Conservation (phyloP, 2,329 filamentous ascomycete genomes). For the Paraphoma sp. region DNA sequence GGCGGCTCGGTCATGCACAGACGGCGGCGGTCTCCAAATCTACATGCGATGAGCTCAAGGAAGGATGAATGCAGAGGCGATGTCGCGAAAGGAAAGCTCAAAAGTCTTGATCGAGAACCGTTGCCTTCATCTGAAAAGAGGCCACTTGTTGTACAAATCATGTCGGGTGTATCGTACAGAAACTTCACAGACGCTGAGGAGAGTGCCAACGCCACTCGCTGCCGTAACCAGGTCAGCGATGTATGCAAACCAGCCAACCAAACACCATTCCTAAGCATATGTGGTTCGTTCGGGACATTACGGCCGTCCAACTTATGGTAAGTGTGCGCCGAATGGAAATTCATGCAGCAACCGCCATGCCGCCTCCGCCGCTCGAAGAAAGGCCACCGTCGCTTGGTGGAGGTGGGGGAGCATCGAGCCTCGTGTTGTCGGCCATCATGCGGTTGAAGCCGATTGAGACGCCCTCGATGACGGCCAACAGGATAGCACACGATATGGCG, state of each 20-base stretch:
- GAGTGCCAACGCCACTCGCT: conserved; percentile 45
- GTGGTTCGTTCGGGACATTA: conserved; percentile 21
- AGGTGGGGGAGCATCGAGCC: conserved; percentile 68
- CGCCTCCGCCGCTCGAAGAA: conserved; percentile 22
- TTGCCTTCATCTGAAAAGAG: background rate
- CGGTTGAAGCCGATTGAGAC: conserved; percentile 95
- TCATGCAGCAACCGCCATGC: conserved; percentile 35
- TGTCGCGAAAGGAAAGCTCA: background rate
- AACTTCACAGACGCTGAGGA: conserved; percentile 45
- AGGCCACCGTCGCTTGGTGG: conserved; percentile 45
- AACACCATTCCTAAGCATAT: conserved; percentile 21
- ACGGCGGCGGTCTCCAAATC: background rate
- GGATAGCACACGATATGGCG: conserved; percentile 92
- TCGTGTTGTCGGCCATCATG: conserved; percentile 90
- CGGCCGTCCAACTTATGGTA: conserved; percentile 18
- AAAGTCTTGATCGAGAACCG: background rate
- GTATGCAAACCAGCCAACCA: conserved; percentile 38
- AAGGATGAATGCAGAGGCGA: background rate
- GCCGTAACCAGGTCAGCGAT: conserved; percentile 30
- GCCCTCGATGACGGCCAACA: conserved; percentile 95
- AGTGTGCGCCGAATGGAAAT: conserved; percentile 14
- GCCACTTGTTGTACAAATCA: conserved; percentile 36
- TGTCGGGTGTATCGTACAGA: conserved; percentile 39
- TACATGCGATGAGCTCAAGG: background rate
- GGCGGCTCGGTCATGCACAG: too few relatives aligned